These are phyloP conservation scores for Clarireedia hainanense DNA, from an alignment of 2,329 filamentous ascomycete species.

Conservation along the genomic window DNA sequence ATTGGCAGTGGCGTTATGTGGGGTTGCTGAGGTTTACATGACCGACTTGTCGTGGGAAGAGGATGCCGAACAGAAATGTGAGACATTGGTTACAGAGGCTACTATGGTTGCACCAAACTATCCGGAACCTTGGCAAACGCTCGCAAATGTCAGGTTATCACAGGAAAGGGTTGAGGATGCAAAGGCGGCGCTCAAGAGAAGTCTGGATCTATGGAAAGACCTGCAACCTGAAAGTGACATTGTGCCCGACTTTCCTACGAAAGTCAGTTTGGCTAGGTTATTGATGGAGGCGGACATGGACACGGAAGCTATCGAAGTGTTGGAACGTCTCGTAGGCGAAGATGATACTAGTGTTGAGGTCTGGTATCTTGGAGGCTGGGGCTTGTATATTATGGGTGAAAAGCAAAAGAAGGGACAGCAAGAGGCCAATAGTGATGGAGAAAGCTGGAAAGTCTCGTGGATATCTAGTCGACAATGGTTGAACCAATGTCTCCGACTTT, in stretches of 20 bases:
- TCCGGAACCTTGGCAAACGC: constrained; percentile 87
- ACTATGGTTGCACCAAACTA: constrained; percentile 73
- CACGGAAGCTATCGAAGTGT: constrained; percentile 72
- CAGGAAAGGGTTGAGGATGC: constrained; percentile 76
- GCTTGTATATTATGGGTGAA: constrained; percentile 70
- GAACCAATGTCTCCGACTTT: constrained; percentile 73
- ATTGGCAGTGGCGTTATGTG: constrained; percentile 85
- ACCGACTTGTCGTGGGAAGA: constrained; percentile 91
- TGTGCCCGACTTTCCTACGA: constrained; percentile 78
- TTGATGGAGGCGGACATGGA: constrained; percentile 88
- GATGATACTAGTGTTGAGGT: constrained; percentile 93
- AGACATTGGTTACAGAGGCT: constrained; percentile 83
- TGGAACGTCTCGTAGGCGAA: constrained; percentile 76
- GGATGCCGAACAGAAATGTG: constrained; percentile 83
- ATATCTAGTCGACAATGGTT: constrained; percentile 77
- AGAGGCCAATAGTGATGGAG: constrained; percentile 33
- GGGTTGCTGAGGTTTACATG: constrained; percentile 96
- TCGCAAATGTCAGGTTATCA: constrained; percentile 89
- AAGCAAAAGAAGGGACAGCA: constrained; percentile 45
- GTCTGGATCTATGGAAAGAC: constrained; percentile 76
- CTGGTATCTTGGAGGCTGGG: constrained; percentile 97
- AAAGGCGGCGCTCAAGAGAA: constrained; percentile 65
- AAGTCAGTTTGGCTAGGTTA: constrained; percentile 75
- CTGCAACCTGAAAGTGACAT: constrained; percentile 61
- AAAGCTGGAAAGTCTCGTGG: constrained; percentile 46